Evolutionary conservation across 805 yeast species (phyloP).

Genomic region (Candida boidinii): DNA sequence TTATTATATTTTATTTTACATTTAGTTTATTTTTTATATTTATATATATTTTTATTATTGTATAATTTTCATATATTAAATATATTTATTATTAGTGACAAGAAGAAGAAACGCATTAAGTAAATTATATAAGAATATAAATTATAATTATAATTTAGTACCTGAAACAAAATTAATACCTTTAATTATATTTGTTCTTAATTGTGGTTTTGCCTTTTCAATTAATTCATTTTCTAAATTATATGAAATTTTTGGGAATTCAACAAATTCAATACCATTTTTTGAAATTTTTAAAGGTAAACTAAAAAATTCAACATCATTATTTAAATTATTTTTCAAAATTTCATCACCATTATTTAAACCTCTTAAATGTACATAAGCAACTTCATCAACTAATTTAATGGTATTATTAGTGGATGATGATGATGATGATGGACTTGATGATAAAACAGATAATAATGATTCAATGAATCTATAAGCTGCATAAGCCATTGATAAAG

Average conservation of each 20-base stretch:
- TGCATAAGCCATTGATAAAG: conserved; percentile 93
- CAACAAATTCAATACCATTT: conserved; percentile 24
- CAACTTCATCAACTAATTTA: conserved; percentile 31
- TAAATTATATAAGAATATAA: neutral
- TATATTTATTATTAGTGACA: too few relatives aligned
- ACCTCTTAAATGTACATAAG: conserved; percentile 48
- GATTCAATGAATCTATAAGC: conserved; percentile 72
- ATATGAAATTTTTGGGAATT: neutral
- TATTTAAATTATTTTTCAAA: conserved; percentile 22
- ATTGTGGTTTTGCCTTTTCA: neutral
- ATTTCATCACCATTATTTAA: conserved; percentile 38
- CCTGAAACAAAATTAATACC: neutral
- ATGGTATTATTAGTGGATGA: too few relatives aligned
- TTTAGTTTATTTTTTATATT: too few relatives aligned
- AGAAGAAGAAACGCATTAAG: too few relatives aligned
- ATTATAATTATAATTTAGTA: neutral
- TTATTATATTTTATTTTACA: too few relatives aligned
- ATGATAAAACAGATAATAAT: conserved; percentile 15
- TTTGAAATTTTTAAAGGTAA: conserved; percentile 34
- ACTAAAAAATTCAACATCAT: conserved; percentile 35
- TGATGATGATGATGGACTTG: too few relatives aligned
- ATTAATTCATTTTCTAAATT: neutral
- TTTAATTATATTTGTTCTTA: conserved; percentile 1
- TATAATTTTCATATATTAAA: too few relatives aligned
- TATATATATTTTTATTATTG: too few relatives aligned